phyloP scores from a whole-genome alignment of 768 basidiomycete genomes.

The Leccinum subtestaceum region DNA sequence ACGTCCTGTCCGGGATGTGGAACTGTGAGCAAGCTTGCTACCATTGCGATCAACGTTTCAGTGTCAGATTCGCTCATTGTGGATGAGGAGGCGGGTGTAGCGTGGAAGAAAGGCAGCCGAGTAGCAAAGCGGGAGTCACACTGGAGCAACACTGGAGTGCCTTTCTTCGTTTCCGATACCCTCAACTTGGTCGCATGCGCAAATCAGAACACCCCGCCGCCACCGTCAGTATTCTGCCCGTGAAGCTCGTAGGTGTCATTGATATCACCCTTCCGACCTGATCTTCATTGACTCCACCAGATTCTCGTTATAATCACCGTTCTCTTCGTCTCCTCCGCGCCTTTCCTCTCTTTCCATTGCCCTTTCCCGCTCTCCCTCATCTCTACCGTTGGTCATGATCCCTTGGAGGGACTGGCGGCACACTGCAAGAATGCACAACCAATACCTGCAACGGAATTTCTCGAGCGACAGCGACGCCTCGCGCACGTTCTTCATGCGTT shows the following conservation, averaged over 20 bases:
- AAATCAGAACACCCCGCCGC: background rate
- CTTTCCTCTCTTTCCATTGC: background rate
- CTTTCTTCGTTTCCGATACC: background rate
- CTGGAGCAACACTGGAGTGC: background rate
- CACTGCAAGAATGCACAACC: conserved; percentile 52
- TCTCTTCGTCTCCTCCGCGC: conserved; percentile 5
- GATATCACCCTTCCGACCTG: background rate
- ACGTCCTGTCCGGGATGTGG: conserved; percentile 35
- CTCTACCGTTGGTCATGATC: background rate
- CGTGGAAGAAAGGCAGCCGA: background rate
- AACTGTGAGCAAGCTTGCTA: conserved; percentile 52
- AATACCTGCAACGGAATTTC: conserved; percentile 46
- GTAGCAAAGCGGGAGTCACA: background rate
- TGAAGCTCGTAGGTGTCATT: conserved; percentile 14
- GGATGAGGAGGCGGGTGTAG: background rate
- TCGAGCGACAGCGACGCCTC: conserved; percentile 51
- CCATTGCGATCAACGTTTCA: conserved; percentile 64
- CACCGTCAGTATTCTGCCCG: background rate
- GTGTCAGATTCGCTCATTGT: conserved; percentile 46
- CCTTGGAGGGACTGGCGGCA: conserved; percentile 28
- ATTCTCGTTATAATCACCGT: conserved; percentile 3
- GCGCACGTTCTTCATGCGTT: conserved; percentile 47
- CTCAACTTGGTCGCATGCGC: conserved; percentile 7
- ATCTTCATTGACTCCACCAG: conserved; percentile 8
- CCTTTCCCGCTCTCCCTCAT: background rate